Evolutionary conservation across 257 asterid species (phyloP), one percentile per base, ranked within the genome.

Genomic region (Anisodus tanguticus): DNA sequence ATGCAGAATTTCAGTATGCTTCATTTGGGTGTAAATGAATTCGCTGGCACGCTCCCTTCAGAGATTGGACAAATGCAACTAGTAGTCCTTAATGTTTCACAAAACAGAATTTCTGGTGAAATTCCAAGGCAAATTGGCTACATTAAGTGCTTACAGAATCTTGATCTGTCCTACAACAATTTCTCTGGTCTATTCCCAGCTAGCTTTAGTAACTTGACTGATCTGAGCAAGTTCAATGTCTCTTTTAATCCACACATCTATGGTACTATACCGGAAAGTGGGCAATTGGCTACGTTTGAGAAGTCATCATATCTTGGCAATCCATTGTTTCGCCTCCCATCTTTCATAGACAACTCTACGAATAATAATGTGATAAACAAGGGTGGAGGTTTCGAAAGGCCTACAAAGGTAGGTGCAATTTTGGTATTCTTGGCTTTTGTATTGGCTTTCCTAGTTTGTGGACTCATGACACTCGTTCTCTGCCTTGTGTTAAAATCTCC

Each of bases 221-320:
- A 93, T 43, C 80, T 95, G 81, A 94, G 74, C 79, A 94, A 92
- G 92, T 95, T 95, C 88, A 95, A 95, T 89, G 70, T 95, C 43
- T 97, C 99, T 8, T 93, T 93, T 91, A 97, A 97, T 72, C 95
- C 92, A 0, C 84, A 83, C 10, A 88, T 97, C 59, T 87, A 95
- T 4, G 99, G 99, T 0, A 81, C 54, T 6, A 83, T 94, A 37
- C 98, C 99, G 3, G 7, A 85, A 3, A 92, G 90, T 0, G 98
- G 98, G 12, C 98, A 93, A 77, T 70, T 97, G 83, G 86, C 94
- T 4, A 95, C 98, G 0, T 89, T 97, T 6, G 98, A 95, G 37
- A 95, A 88, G 60, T 93, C 92, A 92, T 90, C 98, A 6, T 97
- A 91, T 87, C 69, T 91, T 0, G 99, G 98, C 0, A 89, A 91